Base-by-base conservation (phyloP, 176 grass and related monocot species). In the Cenchrus americanus region DNA sequence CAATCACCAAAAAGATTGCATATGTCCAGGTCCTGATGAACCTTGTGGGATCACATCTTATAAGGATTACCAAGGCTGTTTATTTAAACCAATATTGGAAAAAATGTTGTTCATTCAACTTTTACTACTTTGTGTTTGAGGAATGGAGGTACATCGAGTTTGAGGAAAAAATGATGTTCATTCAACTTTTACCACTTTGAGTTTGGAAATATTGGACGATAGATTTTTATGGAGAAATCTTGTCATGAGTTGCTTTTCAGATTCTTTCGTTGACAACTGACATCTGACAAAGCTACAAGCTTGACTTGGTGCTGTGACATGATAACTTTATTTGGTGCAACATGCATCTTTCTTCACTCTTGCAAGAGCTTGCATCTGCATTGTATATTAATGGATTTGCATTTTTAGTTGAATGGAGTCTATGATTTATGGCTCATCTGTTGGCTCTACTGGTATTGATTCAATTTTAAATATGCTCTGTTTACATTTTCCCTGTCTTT, bases 351-450 rank as follows among this genome's bases (percentile, higher is more conserved):
- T n/a, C n/a, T n/a, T n/a, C n/a, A n/a, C n/a, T n/a, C n/a, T n/a
- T n/a, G n/a, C n/a, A n/a, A n/a, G n/a, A n/a, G n/a, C n/a, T n/a
- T n/a, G n/a, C n/a, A n/a, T n/a, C n/a, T n/a, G n/a, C 66, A 49
- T 82, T 82, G 65, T 78, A 78, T 14, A 70, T 78, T 78, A 59
- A 65, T 60, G 68, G 27, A 74, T 75, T 66, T 21, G 27, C 65
- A 60, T 53, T 73, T 86, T 82, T 66, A 82, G 14, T 77, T 62
- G 2, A 77, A 41, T 47, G 8, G 14, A 26, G 18, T 61, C 23
- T 61, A 61, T 24, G 58, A 8, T 23, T 24, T 22, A 24, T 61
- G 58, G 3, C 51, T 87, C 7, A 18, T n/a, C 6, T 80, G 42
- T 69, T 62, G 32, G 18, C 54, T 51, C 41, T 24, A 17, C 19